A percentile compares a stretch with the other conserved stretches of the same genome.
Evolutionary conservation across 2,329 filamentous ascomycete genomes (phyloP).

Genomic region (Pleurostoma richardsiae): DNA sequence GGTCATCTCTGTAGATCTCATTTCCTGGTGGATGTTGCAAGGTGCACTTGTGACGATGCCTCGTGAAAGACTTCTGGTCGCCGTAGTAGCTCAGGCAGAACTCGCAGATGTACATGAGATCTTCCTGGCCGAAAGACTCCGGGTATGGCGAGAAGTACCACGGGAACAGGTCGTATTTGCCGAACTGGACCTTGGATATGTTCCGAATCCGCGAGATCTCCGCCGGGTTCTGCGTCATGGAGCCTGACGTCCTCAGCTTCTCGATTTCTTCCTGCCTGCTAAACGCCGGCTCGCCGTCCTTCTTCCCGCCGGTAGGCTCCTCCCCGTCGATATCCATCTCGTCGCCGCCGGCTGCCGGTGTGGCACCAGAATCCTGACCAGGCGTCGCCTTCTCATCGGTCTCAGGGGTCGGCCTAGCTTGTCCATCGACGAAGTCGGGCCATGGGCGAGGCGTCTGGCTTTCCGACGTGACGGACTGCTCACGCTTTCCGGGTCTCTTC

Average conservation of each 20-base stretch:
- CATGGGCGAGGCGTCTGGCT: conserved; percentile 49
- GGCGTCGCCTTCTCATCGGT: conserved; percentile 37
- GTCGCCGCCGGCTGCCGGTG: conserved; percentile 34
- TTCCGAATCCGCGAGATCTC: conserved; percentile 96
- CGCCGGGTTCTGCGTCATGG: conserved; percentile 98
- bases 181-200: conserved; percentile 90
- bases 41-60: conserved; percentile 86
- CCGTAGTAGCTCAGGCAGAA: conserved; percentile 93
- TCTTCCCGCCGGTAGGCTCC: conserved; percentile 27
- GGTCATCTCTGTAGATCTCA: conserved; percentile 94
- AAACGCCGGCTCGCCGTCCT: conserved; percentile 47
- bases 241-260: conserved; percentile 87
- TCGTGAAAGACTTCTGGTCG: conserved; percentile 72
- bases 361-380: conserved; percentile 37
- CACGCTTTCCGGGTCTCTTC: conserved; percentile 49
- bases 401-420: conserved; percentile 31
- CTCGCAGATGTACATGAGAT: conserved; percentile 94
- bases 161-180: conserved; percentile 83
- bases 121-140: conserved; percentile 78
- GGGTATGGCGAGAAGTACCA: conserved; percentile 99
- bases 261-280: conserved; percentile 91
- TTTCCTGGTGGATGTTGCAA: conserved; percentile 92
- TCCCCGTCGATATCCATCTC: conserved; percentile 16
- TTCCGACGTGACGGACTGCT: conserved; percentile 50
- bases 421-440: conserved; percentile 46